These are phyloP conservation scores for Melaleuca quinquenervia DNA, from an alignment of 345 rosid species.

Conservation along the genomic window DNA sequence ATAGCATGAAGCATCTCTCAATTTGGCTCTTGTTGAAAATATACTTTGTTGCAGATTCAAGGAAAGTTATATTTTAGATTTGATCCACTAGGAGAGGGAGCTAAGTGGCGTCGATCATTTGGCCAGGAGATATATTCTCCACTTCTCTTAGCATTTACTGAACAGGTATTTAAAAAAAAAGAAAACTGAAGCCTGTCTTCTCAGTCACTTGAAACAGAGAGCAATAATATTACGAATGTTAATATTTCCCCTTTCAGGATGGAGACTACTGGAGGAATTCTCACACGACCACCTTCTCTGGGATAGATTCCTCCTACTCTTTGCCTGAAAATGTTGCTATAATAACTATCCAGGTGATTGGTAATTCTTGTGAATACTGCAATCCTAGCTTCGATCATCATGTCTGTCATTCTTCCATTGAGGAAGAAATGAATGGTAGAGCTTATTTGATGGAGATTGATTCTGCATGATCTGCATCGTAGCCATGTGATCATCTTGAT, in stretches of 20 bases:
- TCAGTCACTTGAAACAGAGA: not conserved
- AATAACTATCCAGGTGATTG: conserved; percentile 65
- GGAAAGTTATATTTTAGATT: conserved; percentile 86
- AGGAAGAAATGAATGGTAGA: not conserved
- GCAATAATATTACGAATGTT: not conserved
- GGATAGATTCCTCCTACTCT: conserved; percentile 62
- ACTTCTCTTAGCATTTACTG: conserved; percentile 69
- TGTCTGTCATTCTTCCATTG: not conserved
- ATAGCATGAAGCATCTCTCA: not conserved
- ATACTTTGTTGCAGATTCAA: conserved; percentile 46
- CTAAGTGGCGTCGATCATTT: conserved; percentile 86
- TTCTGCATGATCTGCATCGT: not conserved
- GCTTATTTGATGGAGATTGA: not conserved
- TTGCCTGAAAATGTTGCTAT: conserved; percentile 80
- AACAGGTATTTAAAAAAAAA: conserved; percentile 27
- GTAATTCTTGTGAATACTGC: not conserved
- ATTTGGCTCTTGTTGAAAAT: not conserved
- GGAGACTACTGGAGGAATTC: conserved; percentile 46
- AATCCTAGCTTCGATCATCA: not conserved
- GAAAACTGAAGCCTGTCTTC: not conserved
- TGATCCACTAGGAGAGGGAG: conserved; percentile 83
- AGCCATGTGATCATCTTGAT: not conserved
- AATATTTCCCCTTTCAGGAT: conserved; percentile 32
- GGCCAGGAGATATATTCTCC: conserved; percentile 98
- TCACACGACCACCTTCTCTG: conserved; percentile 53